Base-by-base conservation (phyloP, 805 yeast genomes). In the Wickerhamiella domercqiae region DNA sequence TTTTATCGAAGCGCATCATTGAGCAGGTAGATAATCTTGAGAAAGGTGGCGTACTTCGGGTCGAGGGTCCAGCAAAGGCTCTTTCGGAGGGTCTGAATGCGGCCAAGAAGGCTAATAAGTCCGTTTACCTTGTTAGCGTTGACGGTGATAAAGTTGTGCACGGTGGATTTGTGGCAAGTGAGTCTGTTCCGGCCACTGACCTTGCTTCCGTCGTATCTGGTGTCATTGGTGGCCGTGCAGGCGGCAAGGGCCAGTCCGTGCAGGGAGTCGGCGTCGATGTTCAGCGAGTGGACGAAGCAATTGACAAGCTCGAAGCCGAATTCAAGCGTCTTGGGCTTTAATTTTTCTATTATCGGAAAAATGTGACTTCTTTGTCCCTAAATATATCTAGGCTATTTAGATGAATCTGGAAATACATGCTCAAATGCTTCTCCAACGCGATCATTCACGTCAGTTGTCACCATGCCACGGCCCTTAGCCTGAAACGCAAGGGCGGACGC, bases 221-320 rank as follows among this genome's bases (percentile, higher is more conserved):
- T 26, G 64, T 67, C 50, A 73, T 90, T 49, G 99, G 98, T 47
- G 99, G 99, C 60, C 83, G 79, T 60, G 93, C 94, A 41, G 99
- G 99, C 63, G 99, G 99, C 60, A 90, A 83, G 63, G 97, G 95
- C 46, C 81, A 83, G 47, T 75, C 86, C 39, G 82, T 83, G 50
- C 98, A 90, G 65, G 99, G 99, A 61, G 79, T 83, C 75, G 98
- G 98, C 51, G 82, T 77, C 50, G 78, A 82, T 45, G 68, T 75
- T 26, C 67, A 62, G 24, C 81, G 79, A 45, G 67, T 83, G 37
- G 67, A 66, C 30, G 68, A 67, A 29, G 99, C 98, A 20, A 66
- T 90, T 46, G 70, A 67, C 24, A 81, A 76, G 45, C 71, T 86
- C 37, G 68, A 68, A 47, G 66, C 67, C 53, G 59, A 73, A 45